Evolutionary conservation across 352 stramenopile genomes (phyloP), one percentile per base, ranked within the genome.

Genomic region (Peronosclerospora sorghi): DNA sequence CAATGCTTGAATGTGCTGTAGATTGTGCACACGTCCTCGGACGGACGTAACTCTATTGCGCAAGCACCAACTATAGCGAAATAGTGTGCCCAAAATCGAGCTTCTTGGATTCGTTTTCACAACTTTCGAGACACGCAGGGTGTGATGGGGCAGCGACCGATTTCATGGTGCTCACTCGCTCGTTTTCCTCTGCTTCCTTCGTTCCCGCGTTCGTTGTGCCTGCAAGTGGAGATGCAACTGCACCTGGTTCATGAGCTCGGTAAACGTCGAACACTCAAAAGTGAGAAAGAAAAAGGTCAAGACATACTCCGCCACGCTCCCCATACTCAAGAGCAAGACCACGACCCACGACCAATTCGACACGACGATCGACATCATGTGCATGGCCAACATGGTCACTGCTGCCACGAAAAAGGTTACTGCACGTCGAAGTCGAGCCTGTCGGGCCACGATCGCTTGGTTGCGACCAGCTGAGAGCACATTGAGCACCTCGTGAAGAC

Each of bases 241-340:
- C 43, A 79, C 68, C 48, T 89, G 56, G 56, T 78, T 86, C 21
- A 55, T 53, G 8, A 89, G 50, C 53, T 89, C 74, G 12, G 70
- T 86, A 56, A 89, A 89, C 28, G 69, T 74, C 38, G 77, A 86
- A 54, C 72, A 84, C 60, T 89, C 77, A 34, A 86, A 72, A 29
- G 77, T 86, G 30, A 86, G 54, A 40, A 86, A 75, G 56, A 77
- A 89, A 59, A 89, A 86, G 26, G 74, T 62, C 28, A 89, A 48
- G 18, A 83, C 46, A 59, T 89, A 89, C 51, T 86, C 72, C 30
- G 69, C 45, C 32, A 76, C 27, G 9, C 56, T 61, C 15, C 59
- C 57, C 35, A 82, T 37, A 4, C 51, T 35, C 13, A 76, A 35
- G 4, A 72, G 26, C 45, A 78, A 37, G 8, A 76, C 48, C 7